Conservation (phyloP, 805 yeast genomes). For the Lachancea quebecensis region DNA sequence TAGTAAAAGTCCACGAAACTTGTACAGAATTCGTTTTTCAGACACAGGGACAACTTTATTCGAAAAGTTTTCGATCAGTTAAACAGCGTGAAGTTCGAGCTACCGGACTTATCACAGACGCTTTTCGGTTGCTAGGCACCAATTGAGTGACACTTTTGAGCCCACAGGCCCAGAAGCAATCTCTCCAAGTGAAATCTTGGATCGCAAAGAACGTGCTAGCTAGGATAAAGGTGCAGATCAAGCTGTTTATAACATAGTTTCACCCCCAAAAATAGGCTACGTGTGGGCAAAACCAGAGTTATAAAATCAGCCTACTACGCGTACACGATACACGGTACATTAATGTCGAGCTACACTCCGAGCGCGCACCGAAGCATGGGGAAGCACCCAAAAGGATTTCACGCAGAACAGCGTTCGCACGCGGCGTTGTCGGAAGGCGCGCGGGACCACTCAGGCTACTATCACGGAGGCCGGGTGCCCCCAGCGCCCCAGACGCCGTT, state of each 20-base stretch:
- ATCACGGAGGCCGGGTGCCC: constrained; percentile 15
- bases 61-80: not conserved
- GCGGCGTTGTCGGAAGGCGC: not conserved
- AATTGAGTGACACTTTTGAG: not conserved
- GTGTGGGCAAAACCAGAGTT: not conserved
- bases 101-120: no score
- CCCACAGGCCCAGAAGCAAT: not conserved
- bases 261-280: constrained; percentile 4
- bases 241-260: not conserved
- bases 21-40: not conserved
- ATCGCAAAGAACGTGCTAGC: constrained; percentile 1
- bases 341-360: not conserved
- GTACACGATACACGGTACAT: not conserved
- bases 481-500: constrained; percentile 46
- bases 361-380: not conserved
- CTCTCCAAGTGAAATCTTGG: not conserved
- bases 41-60: not conserved
- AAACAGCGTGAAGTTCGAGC: no score
- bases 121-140: not conserved
- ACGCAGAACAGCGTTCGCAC: not conserved
- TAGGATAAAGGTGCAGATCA: not conserved
- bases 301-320: not conserved
- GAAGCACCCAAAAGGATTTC: not conserved
- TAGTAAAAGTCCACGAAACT: constrained; percentile 3
- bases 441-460: constrained; percentile 16